Evolutionary conservation across 768 basidiomycete species (phyloP), one percentile per base, ranked within the genome.

Genomic region (Rhodotorula graminis): DNA sequence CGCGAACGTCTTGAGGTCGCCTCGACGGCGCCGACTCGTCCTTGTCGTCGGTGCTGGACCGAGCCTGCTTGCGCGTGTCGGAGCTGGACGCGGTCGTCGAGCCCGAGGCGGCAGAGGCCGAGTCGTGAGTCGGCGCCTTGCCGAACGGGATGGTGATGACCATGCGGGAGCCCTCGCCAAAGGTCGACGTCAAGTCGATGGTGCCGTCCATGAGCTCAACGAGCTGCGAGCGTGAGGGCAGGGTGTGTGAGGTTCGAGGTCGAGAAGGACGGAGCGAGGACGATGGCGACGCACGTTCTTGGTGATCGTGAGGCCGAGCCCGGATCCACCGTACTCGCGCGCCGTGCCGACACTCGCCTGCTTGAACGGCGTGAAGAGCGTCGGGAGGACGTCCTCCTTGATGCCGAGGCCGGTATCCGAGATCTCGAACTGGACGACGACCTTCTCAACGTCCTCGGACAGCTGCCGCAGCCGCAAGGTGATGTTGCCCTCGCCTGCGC

Each of bases 321-420:
- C 94, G 2, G 93, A 95, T 50, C 94, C 94, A 74, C 94, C 94
- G 76, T 94, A 96, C 84, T 95, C 27, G 23, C 67, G 83, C 10
- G 93, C 96, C 5, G 94, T 97, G 9, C 92, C 93, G 37, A 93
- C 94, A 84, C 96, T 93, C 0, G 94, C 95, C 80, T 97, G 95
- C 77, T 72, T 67, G 69, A 75, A 78, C 5, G 77, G 70, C 31
- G 64, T 40, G 61, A 78, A 78, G 8, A 78, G 74, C 5, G 64
- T 67, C 14, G 77, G 72, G 12, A 78, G 44, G 3, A 72, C 70
- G 15, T 67, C 57, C 11, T 55, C 37, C 2, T 49, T 60, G 61
- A 78, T 77, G 29, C 77, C 77, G 44, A 71, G 44, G 49, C 77
- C 77, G 8, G 74, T 71, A 47, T 78, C 77, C 31, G 50, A 60